Base-by-base conservation (phyloP, 2,329 filamentous ascomycete genomes). In the Graphilbum fragrans region DNA sequence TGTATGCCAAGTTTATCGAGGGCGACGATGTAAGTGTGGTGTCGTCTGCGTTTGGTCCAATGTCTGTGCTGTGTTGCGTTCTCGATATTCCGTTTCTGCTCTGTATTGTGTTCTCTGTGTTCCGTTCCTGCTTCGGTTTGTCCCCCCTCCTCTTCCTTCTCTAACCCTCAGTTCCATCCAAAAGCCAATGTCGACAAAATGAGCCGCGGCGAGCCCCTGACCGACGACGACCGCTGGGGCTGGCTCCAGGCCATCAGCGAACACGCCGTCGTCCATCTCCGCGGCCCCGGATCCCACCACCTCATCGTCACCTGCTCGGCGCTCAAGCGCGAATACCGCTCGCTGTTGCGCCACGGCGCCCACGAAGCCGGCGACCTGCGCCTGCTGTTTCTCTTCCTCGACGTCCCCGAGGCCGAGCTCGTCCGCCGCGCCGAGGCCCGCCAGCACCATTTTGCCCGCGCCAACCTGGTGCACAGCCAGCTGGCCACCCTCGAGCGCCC, bases 251-350 rank as follows among this genome's bases (percentile, higher is more conserved):
- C 64, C 8, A 66, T 81, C 2, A 72, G 73, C 44, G 64, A 74
- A 49, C 69, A 64, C 51, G 59, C 64, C 38, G 53, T 64, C 6
- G 46, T 51, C 29, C 55, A 58, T 27, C 56, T 67, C 43, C 53
- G 61, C 34, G 55, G 52, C 37, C 61, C 63, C 8, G 43, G 46
- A 16, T 62, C 68, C 3, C 58, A 65, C 21, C 71, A 80, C 31
- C 80, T 86, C 20, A 75, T 87, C 41, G 72, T 87, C 41, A 85
- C 82, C 39, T 88, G 83, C 65, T 85, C 80, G n/a, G 82, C 82
- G 0, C 66, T 88, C 17, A 86, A 86, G 61, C 75, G 77, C 49
- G 82, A 80, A 57, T 88, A 87, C 63, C 76, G 83, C 44, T 80
- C 86, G 47, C 67, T 79, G 25, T 71, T 80, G 50, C 70, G 77